phyloP scores from a whole-genome alignment of 257 asterid genomes.

The Nicotiana attenuata region DNA sequence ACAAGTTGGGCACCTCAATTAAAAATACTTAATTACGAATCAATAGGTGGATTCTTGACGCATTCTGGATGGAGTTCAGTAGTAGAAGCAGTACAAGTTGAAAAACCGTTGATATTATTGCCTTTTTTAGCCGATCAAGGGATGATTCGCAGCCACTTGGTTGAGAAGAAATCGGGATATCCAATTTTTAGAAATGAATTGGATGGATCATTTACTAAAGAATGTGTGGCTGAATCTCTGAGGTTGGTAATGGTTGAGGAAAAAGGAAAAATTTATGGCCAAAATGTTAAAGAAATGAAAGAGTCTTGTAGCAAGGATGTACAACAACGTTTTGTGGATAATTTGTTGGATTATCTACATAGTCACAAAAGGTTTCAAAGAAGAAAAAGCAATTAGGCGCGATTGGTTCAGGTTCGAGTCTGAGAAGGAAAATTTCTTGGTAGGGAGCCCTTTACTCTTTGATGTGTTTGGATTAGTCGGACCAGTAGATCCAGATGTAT shows the following conservation, averaged over 20 bases:
- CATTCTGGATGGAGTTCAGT: conserved; percentile 41
- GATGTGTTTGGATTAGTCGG: too few species aligned
- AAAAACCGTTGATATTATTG: conserved; percentile 15
- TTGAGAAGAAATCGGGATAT: conserved; percentile 24
- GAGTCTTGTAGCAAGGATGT: neutral
- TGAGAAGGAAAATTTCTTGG: too few species aligned
- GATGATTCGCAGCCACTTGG: conserved; percentile 15
- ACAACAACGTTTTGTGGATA: conserved; percentile 17
- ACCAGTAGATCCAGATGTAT: too few species aligned
- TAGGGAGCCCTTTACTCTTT: too few species aligned
- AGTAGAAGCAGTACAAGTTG: conserved; percentile 24
- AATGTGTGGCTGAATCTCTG: conserved; percentile 25
- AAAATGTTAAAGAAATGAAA: conserved; percentile 27
- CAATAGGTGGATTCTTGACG: conserved; percentile 29
- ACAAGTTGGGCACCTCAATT: conserved; percentile 36
- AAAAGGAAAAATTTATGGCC: conserved; percentile 22
- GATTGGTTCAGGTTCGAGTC: too few species aligned
- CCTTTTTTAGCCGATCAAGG: conserved; percentile 31
- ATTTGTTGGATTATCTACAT: conserved; percentile 16
- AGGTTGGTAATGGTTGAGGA: conserved; percentile 25
- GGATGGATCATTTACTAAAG: conserved; percentile 23
- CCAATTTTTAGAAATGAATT: conserved; percentile 21
- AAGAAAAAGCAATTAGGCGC: neutral
- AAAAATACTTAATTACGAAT: conserved; percentile 26
- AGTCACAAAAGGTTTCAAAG: neutral